Evolutionary conservation across 1,284 basidiomycete species (phyloP).

Genomic region (Erythrobasidium hasegawianum): DNA sequence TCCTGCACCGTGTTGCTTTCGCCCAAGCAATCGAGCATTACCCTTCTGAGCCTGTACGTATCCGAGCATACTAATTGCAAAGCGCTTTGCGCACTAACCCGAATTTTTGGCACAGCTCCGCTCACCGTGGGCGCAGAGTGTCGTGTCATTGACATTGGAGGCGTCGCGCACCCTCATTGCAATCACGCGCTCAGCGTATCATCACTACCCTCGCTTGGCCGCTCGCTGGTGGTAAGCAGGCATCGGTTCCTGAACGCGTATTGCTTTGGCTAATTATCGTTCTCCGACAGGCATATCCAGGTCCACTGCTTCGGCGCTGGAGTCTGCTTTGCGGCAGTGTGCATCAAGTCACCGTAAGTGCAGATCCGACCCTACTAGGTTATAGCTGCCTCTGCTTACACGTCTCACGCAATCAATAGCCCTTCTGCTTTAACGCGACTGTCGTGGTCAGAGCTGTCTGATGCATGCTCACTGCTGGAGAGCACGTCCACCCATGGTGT

Average conservation of each 20-base stretch:
- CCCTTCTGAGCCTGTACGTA: slow-evolving; percentile 26
- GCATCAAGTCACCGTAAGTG: slow-evolving; percentile 28
- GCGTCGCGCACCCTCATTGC: slow-evolving; percentile 28
- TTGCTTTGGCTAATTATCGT: neutral
- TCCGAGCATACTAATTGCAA: too few relatives aligned
- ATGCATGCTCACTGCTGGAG: slow-evolving; percentile 27
- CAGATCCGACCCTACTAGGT: too few relatives aligned
- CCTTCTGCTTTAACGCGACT: slow-evolving; percentile 29
- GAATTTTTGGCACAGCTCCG: too few relatives aligned
- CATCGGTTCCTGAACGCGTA: neutral
- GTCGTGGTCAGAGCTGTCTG: slow-evolving; percentile 24
- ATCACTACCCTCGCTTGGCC: slow-evolving; percentile 22
- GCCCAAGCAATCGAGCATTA: slow-evolving; percentile 33
- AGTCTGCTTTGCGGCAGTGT: slow-evolving; percentile 28
- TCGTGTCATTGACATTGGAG: slow-evolving; percentile 25
- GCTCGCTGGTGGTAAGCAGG: slow-evolving; percentile 5
- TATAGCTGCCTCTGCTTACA: too few relatives aligned
- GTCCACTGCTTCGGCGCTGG: slow-evolving; percentile 30
- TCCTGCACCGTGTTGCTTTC: slow-evolving; percentile 32
- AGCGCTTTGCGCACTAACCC: too few relatives aligned
- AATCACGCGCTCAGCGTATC: slow-evolving; percentile 18
- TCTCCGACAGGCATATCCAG: slow-evolving; percentile 20
- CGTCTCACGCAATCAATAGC: neutral
- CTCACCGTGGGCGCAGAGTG: slow-evolving; percentile 31
- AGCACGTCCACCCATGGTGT: slow-evolving; percentile 12